Conservation (phyloP, 768 basidiomycete genomes). For the Guyanaporus albipodus region DNA sequence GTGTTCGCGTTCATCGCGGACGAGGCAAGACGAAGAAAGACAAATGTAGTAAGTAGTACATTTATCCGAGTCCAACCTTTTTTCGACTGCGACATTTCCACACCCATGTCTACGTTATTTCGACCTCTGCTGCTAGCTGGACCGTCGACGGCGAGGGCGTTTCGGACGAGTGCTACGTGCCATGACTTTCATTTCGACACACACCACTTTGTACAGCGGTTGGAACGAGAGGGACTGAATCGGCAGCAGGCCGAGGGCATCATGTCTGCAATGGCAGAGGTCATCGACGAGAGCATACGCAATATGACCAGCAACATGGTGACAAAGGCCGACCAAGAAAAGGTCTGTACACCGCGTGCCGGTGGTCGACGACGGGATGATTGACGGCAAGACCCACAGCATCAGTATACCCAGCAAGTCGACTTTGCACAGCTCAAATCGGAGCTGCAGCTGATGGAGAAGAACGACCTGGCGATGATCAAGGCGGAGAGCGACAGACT, state of each 20-base stretch:
- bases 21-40: background rate
- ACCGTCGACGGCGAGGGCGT: conserved; percentile 12
- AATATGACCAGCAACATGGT: conserved; percentile 98
- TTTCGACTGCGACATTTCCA: no score
- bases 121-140: conserved; percentile 1
- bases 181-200: conserved; percentile 88
- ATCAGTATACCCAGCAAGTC: conserved; percentile 92
- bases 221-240: conserved; percentile 86
- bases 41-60: no score
- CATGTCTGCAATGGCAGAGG: conserved; percentile 95
- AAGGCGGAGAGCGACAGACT: conserved; percentile 97
- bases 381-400: conserved; percentile 39
- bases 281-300: conserved; percentile 93
- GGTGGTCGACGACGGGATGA: background rate
- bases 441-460: conserved; percentile 93
- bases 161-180: conserved; percentile 29
- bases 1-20: conserved; percentile 20
- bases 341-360: conserved; percentile 49
- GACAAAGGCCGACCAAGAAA: conserved; percentile 93
- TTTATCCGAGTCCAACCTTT: no score
- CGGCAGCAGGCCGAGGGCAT: conserved; percentile 93
- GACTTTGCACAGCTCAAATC: conserved; percentile 97
- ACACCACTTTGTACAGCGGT: conserved; percentile 87
- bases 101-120: conserved; percentile 15
- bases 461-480: conserved; percentile 93